Percentiles rank a stretch among this genome's conserved stretches.
Evolutionary conservation across 2,329 filamentous ascomycete genomes (phyloP).

Genomic region (Xylaria sp.): DNA sequence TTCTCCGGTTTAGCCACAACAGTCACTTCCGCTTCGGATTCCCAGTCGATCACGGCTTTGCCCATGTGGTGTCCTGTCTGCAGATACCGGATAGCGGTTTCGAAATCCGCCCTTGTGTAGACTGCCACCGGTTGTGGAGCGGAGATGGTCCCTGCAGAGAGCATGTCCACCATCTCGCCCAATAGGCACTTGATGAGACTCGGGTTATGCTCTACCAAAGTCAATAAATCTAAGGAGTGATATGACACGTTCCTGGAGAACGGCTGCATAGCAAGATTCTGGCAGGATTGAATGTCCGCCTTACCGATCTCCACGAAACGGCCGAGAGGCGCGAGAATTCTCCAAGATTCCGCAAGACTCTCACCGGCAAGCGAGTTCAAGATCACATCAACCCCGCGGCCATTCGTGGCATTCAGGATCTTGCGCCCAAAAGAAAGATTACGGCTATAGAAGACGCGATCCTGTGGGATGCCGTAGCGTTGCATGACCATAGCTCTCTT

Average conservation of each 20-base stretch:
- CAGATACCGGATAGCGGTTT: conserved; percentile 20
- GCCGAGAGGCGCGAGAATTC: conserved; percentile 18
- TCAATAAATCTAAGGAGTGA: conserved; percentile 1
- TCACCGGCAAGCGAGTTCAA: conserved; percentile 35
- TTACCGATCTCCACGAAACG: conserved; percentile 20
- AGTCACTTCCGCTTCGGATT: conserved; percentile 2
- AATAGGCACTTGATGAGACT: neutral
- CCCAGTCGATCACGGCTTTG: conserved; percentile 25
- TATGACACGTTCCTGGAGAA: conserved; percentile 2
- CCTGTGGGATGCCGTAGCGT: conserved; percentile 18
- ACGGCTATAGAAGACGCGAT: conserved; percentile 33
- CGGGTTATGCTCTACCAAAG: neutral
- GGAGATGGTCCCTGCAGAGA: neutral
- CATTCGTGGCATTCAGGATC: conserved; percentile 20
- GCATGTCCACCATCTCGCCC: neutral
- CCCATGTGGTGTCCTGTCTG: conserved; percentile 28
- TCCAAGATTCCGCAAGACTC: conserved; percentile 24
- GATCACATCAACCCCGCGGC: conserved; percentile 33
- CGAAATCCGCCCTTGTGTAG: conserved; percentile 10
- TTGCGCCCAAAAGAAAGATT: conserved; percentile 21
- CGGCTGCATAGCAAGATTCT: conserved; percentile 6
- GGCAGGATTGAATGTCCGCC: neutral
- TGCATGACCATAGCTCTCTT: conserved; percentile 23
- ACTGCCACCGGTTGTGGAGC: conserved; percentile 3
- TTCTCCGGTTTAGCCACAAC: neutral